Evolutionary conservation across 2,329 filamentous ascomycete species (phyloP).

Genomic region (Colletotrichum endophyticum): DNA sequence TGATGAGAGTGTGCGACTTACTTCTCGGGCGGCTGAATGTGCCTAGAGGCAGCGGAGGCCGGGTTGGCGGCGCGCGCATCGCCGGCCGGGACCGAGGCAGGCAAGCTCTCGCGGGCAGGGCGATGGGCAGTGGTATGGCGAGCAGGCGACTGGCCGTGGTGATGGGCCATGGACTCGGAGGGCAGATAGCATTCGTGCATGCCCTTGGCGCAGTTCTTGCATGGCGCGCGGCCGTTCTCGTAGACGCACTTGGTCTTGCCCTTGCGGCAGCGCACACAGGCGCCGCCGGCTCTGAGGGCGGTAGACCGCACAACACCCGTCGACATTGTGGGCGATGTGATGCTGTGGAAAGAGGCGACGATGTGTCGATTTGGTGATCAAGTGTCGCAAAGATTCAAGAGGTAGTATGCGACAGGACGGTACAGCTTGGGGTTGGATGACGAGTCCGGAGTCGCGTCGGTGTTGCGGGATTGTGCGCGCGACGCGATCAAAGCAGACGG

Average conservation of each 20-base stretch:
- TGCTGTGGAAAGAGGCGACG: neutral
- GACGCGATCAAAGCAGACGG: conserved; percentile 2
- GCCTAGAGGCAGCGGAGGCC: conserved; percentile 50
- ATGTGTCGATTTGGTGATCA: neutral
- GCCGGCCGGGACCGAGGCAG: conserved; percentile 52
- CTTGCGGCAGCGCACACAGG: conserved; percentile 67
- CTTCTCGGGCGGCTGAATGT: conserved; percentile 58
- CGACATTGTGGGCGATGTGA: conserved; percentile 39
- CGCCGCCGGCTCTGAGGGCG: conserved; percentile 64
- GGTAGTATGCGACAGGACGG: neutral
- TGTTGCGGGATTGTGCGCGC: neutral
- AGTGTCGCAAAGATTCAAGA: neutral
- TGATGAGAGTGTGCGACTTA: conserved; percentile 42
- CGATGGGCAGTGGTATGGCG: conserved; percentile 52
- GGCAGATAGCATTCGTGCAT: conserved; percentile 69
- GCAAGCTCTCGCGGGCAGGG: conserved; percentile 58
- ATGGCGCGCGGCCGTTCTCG: conserved; percentile 66
- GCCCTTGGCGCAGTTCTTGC: conserved; percentile 68
- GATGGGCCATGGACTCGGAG: conserved; percentile 64
- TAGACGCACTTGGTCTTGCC: conserved; percentile 70
- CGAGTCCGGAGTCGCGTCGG: neutral
- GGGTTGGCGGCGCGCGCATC: conserved; percentile 48
- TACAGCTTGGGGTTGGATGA: neutral
- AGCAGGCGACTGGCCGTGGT: conserved; percentile 63
- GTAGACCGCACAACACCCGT: conserved; percentile 58